Conservation (phyloP, 2,329 filamentous ascomycete species). For the Sordariomycetes sp. region DNA sequence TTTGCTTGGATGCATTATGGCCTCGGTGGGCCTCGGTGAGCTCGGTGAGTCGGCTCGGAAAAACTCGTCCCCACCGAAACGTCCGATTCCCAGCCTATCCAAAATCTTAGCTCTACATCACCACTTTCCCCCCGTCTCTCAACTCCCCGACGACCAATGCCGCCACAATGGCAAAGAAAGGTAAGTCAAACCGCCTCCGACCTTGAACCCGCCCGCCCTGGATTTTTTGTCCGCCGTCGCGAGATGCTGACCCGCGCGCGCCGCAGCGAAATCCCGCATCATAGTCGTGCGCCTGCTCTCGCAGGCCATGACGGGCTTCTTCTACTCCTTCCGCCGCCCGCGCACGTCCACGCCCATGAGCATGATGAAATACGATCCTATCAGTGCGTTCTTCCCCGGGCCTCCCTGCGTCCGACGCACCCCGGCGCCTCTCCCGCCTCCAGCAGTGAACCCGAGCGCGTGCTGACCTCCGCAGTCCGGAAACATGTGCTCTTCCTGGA, state of each 20-base stretch:
- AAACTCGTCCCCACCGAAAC: background rate
- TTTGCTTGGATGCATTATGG: too few relatives aligned
- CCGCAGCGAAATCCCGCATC: constrained; percentile 78
- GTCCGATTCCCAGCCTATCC: background rate
- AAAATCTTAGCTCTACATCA: background rate
- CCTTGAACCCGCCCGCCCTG: background rate
- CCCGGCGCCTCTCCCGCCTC: background rate
- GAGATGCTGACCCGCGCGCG: background rate
- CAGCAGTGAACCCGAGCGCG: background rate
- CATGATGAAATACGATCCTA: constrained; percentile 98
- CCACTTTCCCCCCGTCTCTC: background rate
- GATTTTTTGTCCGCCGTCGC: too few relatives aligned
- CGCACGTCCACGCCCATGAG: constrained; percentile 75
- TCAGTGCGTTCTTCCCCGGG: constrained; percentile 47
- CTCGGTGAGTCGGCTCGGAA: background rate
- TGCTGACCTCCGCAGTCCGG: constrained; percentile 49
- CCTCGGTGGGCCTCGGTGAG: too few relatives aligned
- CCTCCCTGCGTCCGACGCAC: background rate
- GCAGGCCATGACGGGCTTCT: constrained; percentile 98
- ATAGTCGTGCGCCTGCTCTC: constrained; percentile 90
- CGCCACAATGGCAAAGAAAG: constrained; percentile 25
- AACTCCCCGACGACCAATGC: background rate
- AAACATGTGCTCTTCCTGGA: constrained; percentile 95
- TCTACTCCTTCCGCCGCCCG: constrained; percentile 80
- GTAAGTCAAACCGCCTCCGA: constrained; percentile 8